Percentiles rank a stretch among this genome's conserved stretches.
Conservation (phyloP, 139 green algal species). For the Tetradesmus obliquus region DNA sequence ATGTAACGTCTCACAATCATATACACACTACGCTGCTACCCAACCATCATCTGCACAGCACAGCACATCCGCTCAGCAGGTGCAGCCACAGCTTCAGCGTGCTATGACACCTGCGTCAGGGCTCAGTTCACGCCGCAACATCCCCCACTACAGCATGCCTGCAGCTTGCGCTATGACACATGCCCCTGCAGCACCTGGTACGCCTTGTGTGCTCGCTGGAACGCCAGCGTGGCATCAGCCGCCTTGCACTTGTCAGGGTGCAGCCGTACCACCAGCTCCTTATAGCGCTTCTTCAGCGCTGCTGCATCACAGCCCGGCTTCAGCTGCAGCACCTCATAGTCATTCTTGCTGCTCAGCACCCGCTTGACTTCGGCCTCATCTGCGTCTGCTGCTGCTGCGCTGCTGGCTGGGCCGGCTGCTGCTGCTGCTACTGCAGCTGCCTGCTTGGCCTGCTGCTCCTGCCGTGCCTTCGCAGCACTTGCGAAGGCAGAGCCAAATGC, state of each 20-base stretch:
- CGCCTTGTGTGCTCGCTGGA: slow-evolving; percentile 54
- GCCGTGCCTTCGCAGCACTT: slow-evolving; percentile 9
- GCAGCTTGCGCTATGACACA: not conserved
- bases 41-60: no score
- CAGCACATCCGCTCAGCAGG: no score
- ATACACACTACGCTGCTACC: no score
- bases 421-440: slow-evolving; percentile 10
- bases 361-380: slow-evolving; percentile 25
- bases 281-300: slow-evolving; percentile 59
- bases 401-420: not conserved
- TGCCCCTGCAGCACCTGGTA: slow-evolving; percentile 48
- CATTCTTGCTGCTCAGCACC: slow-evolving; percentile 24
- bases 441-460: not conserved
- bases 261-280: slow-evolving; percentile 54
- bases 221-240: slow-evolving; percentile 51
- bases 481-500: slow-evolving; percentile 43
- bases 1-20: no score
- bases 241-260: slow-evolving; percentile 69
- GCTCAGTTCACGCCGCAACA: no score
- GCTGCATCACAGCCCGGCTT: slow-evolving; percentile 20
- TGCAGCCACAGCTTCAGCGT: not conserved
- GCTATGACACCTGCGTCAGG: not conserved
- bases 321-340: slow-evolving; percentile 48
- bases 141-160: no score
- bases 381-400: not conserved